A percentile compares a stretch with the other conserved stretches of the same genome.
Evolutionary conservation across 176 grass and related monocot species (phyloP).

Genomic region (Hsuehochloa calcarea): DNA sequence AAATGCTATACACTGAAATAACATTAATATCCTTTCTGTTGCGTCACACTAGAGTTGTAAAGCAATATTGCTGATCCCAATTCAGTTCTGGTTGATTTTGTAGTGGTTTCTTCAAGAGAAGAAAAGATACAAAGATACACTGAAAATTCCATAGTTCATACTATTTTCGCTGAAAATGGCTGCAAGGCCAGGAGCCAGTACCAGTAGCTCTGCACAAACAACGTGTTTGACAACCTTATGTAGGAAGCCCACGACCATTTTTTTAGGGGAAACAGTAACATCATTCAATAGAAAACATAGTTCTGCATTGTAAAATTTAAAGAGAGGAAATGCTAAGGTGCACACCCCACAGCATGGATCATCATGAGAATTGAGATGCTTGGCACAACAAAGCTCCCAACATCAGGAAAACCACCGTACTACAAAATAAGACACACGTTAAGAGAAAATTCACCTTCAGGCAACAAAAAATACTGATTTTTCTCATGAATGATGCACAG

Average conservation of each 20-base stretch:
- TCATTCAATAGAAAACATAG: neutral
- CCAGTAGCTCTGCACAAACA: neutral
- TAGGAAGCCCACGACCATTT: neutral
- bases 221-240: neutral
- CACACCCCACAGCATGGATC: neutral
- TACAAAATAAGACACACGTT: neutral
- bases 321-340: neutral
- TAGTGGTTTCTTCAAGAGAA: neutral
- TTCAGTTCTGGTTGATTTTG: neutral
- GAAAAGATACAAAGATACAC: neutral
- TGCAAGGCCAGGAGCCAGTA: neutral
- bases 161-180: neutral
- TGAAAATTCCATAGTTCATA: neutral
- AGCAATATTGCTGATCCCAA: neutral
- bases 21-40: neutral
- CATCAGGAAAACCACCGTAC: neutral
- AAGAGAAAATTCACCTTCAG: neutral
- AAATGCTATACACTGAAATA: too few species aligned
- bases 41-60: neutral
- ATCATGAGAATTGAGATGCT: neutral
- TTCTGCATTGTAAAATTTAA: neutral
- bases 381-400: neutral
- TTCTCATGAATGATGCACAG: neutral
- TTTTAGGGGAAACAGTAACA: neutral
- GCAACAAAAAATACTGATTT: neutral